Base-by-base conservation (phyloP, 2,329 filamentous ascomycete genomes). In the Aspergillus quadrilineatus region DNA sequence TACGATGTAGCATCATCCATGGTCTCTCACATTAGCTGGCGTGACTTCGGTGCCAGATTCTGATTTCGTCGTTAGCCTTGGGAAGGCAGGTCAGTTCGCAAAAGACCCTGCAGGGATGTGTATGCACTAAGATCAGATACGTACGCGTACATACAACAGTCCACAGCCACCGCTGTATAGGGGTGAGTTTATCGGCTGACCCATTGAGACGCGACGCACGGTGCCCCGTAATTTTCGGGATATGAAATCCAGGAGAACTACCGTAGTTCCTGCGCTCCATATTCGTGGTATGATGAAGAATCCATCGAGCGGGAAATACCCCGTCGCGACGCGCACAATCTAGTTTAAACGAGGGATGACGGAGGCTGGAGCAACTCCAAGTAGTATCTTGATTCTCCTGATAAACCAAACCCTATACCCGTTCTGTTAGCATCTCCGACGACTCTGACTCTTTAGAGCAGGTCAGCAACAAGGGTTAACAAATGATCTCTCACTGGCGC, bases 371-470 rank as follows among this genome's bases (percentile, higher is more conserved):
- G 26, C 26, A 28, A 28, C 26, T 28, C 26, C 4, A 28, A 28
- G 37, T 48, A 55, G n/a, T 15, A 49, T 44, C 37, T 50, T 39
- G 45, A 42, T 42, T 15, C 50, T 50, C 22, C 17, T 41, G 22
- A 41, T 15, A 15, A 47, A 34, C 42, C 39, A 43, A 28, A 36
- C 45, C 7, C 58, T 56, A 58, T 53, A 58, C 58, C 41, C 17
- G 46, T 56, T 53, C 30, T 46, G 58, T 50, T 42, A 49, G 53
- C 46, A 58, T 58, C 56, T 58, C 58, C 58, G 58, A 55, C 39
- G 47, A 2, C 45, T 39, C 32, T 47, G 47, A 4, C 45, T 39
- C 28, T 43, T 26, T 50, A 26, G 30, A 36, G 29, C 22, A 48
- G 39, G 36, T 39, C 45, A 48, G 22, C 42, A 50, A 28, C 45